Conservation (phyloP, 179 eudicot species). For the Silene vulgaris region DNA sequence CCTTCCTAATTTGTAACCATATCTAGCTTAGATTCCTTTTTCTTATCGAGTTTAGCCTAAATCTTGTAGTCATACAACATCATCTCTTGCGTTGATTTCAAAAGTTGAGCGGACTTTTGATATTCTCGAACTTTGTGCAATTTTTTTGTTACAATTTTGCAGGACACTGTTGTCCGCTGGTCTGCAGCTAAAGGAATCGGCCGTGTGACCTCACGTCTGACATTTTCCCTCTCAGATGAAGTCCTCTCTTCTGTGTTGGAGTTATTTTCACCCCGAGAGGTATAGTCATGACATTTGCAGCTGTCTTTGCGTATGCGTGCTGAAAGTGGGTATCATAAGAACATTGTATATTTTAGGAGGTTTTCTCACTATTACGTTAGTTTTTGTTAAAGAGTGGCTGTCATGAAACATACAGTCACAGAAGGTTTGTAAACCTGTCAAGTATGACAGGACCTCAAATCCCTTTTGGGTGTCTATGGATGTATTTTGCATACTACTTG, state of each 20-base stretch:
- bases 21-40: background rate
- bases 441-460: slow-evolving; percentile 1
- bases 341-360: background rate
- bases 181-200: slow-evolving; percentile 99
- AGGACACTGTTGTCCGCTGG: slow-evolving; percentile 99
- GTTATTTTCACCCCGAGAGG: slow-evolving; percentile 93
- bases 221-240: slow-evolving; percentile 80
- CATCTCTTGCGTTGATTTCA: background rate
- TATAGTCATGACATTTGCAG: slow-evolving; percentile 30
- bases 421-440: background rate
- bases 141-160: slow-evolving; percentile 20
- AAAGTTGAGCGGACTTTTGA: background rate
- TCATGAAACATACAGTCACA: background rate
- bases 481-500: background rate
- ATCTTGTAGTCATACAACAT: background rate
- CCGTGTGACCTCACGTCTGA: slow-evolving; percentile 76
- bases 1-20: background rate
- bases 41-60: background rate
- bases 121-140: slow-evolving; percentile 9
- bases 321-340: background rate
- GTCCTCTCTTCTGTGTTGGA: slow-evolving; percentile 83
- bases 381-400: background rate
- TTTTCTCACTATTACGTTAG: background rate
- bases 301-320: slow-evolving; percentile 9
- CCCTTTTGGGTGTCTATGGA: background rate